Conservation (phyloP, 139 green algal genomes). For the Micromonas commoda region DNA sequence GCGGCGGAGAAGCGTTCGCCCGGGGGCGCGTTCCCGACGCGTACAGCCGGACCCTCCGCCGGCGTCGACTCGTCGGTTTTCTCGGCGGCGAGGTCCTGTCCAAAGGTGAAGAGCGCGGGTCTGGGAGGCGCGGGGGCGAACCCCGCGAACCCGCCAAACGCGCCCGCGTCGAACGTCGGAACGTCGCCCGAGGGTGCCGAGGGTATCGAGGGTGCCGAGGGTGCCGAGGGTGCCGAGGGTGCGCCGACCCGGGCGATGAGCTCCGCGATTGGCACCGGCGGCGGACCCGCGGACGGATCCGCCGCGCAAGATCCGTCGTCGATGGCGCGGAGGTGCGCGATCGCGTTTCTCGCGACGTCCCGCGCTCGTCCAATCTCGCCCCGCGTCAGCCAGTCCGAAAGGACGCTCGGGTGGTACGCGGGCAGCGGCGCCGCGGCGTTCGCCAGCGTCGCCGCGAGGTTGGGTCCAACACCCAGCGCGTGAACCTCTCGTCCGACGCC, state of each 20-base stretch:
- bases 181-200: background rate
- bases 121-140: background rate
- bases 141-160: slow-evolving; percentile 12
- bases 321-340: background rate
- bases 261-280: background rate
- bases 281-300: background rate
- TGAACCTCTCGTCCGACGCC: too few relatives aligned
- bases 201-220: too few relatives aligned
- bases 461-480: too few relatives aligned
- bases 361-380: background rate
- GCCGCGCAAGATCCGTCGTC: background rate
- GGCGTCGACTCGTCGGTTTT: background rate
- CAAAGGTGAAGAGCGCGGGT: background rate
- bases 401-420: slow-evolving; percentile 12
- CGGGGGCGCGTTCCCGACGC: too few relatives aligned
- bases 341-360: background rate
- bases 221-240: too few relatives aligned
- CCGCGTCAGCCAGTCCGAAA: slow-evolving; percentile 3
- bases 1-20: background rate
- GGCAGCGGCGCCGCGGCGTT: background rate
- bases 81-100: background rate
- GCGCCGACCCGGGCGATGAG: background rate
- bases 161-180: slow-evolving; percentile 4
- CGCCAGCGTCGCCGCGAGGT: background rate
- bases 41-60: background rate